A percentile compares a stretch with the other conserved stretches of the same genome.
Conservation (phyloP, 1,284 basidiomycete genomes). For the Fomitiporia mediterranea region DNA sequence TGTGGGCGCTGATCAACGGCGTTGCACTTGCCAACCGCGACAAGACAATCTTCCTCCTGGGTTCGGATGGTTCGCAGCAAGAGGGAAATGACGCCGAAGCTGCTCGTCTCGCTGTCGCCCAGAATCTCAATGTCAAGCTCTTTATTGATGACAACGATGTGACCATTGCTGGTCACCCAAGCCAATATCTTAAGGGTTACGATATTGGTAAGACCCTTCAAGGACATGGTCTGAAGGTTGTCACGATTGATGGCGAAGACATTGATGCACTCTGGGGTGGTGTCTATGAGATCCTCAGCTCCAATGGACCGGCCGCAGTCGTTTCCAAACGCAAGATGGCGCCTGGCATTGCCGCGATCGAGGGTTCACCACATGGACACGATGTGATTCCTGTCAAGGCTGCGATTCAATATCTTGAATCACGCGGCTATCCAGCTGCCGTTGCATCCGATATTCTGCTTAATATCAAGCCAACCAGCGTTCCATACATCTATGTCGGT, state of each 20-base stretch:
- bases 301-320: conserved; percentile 76
- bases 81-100: conserved; percentile 88
- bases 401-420: conserved; percentile 66
- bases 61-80: conserved; percentile 85
- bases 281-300: conserved; percentile 48
- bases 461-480: conserved; percentile 56
- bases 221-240: conserved; percentile 75
- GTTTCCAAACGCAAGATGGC: conserved; percentile 77
- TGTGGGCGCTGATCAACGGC: conserved; percentile 82
- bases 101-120: conserved; percentile 77
- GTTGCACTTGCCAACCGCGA: conserved; percentile 72
- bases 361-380: conserved; percentile 75
- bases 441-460: conserved; percentile 49
- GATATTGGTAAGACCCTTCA: conserved; percentile 63
- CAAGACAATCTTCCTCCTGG: conserved; percentile 75
- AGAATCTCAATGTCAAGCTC: conserved; percentile 76
- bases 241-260: conserved; percentile 71
- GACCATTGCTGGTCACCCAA: conserved; percentile 82
- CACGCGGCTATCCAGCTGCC: conserved; percentile 57
- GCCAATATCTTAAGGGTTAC: conserved; percentile 77
- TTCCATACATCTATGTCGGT: conserved; percentile 61
- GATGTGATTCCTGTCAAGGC: conserved; percentile 78
- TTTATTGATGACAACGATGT: conserved; percentile 86
- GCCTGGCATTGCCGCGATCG: conserved; percentile 71
- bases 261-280: conserved; percentile 71